A percentile compares a stretch with the other conserved stretches of the same genome.
These are phyloP conservation scores for Epithele typhae DNA, from an alignment of 768 basidiomycete genomes.

Conservation along the genomic window DNA sequence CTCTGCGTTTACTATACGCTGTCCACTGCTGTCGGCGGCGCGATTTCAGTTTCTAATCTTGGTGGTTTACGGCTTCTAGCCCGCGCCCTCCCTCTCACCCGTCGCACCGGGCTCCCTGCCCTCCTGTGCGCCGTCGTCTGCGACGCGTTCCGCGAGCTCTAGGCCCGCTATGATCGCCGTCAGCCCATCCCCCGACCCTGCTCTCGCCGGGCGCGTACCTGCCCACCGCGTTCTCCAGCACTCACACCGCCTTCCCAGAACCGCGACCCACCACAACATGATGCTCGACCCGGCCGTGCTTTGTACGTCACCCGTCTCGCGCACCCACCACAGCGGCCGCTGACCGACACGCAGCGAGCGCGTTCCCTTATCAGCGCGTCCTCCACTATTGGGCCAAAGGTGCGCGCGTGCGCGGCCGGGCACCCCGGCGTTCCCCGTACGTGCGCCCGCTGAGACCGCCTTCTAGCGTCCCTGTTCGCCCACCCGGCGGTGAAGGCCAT, in stretches of 20 bases:
- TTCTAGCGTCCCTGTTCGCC: slow-evolving; percentile 67
- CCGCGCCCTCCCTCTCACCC: too few species aligned
- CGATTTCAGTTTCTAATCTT: too few species aligned
- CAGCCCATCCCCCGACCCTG: too few species aligned
- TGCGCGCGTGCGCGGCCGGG: too few species aligned
- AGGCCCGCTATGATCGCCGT: background rate
- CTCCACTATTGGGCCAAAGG: slow-evolving; percentile 97
- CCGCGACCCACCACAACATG: slow-evolving; percentile 93
- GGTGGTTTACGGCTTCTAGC: too few species aligned
- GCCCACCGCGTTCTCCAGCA: too few species aligned
- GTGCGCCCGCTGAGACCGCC: slow-evolving; percentile 2
- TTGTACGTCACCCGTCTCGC: slow-evolving; percentile 45
- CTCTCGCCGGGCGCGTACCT: too few species aligned
- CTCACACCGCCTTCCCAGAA: slow-evolving; percentile 36
- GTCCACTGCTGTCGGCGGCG: too few species aligned
- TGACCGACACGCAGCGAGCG: slow-evolving; percentile 43
- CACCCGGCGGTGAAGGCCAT: slow-evolving; percentile 73
- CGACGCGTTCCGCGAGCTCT: too few species aligned
- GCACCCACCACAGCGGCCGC: background rate
- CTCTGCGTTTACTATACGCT: too few species aligned
- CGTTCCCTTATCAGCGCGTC: slow-evolving; percentile 76
- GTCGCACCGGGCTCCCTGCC: too few species aligned
- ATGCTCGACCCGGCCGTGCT: slow-evolving; percentile 84
- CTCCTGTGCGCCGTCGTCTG: too few species aligned
- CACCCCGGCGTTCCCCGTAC: slow-evolving; percentile 8